phyloP scores from a whole-genome alignment of 2,329 filamentous ascomycete genomes.

The Hypoxylon sp. region DNA sequence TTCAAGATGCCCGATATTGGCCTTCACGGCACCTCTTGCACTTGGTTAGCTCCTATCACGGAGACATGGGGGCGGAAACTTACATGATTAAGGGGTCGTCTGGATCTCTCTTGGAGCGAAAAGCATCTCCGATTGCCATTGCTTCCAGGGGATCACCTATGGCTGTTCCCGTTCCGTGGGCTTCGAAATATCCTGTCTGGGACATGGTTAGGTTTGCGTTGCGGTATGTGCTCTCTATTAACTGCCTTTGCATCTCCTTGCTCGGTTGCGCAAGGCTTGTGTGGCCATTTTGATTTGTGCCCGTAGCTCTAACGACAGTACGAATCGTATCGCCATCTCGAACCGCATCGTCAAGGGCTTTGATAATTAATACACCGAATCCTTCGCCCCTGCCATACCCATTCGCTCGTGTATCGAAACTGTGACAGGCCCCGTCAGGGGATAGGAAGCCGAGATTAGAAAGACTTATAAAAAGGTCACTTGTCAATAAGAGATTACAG shows the following conservation, averaged over 20 bases:
- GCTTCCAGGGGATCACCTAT: slow-evolving; percentile 54
- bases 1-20: slow-evolving; percentile 34
- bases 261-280: not conserved
- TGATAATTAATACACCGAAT: slow-evolving; percentile 57
- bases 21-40: slow-evolving; percentile 29
- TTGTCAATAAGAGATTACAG: not conserved
- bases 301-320: slow-evolving; percentile 52
- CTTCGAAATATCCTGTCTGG: not conserved
- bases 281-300: slow-evolving; percentile 17
- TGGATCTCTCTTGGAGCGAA: slow-evolving; percentile 22
- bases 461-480: slow-evolving; percentile 37
- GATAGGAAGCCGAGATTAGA: slow-evolving; percentile 37
- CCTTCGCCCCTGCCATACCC: slow-evolving; percentile 66
- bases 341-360: slow-evolving; percentile 56
- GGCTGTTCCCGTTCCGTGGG: slow-evolving; percentile 39
- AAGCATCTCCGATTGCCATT: slow-evolving; percentile 37
- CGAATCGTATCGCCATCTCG: slow-evolving; percentile 46
- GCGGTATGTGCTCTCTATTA: not conserved
- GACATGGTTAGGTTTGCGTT: not conserved
- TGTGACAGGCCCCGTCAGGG: slow-evolving; percentile 38
- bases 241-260: not conserved
- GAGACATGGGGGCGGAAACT: no score
- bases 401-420: slow-evolving; percentile 57
- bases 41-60: no score
- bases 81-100: slow-evolving; percentile 16